Percentiles rank a stretch among this genome's conserved stretches.
Conservation (phyloP, 768 basidiomycete species). For the Boletus rufocinnamomeus region DNA sequence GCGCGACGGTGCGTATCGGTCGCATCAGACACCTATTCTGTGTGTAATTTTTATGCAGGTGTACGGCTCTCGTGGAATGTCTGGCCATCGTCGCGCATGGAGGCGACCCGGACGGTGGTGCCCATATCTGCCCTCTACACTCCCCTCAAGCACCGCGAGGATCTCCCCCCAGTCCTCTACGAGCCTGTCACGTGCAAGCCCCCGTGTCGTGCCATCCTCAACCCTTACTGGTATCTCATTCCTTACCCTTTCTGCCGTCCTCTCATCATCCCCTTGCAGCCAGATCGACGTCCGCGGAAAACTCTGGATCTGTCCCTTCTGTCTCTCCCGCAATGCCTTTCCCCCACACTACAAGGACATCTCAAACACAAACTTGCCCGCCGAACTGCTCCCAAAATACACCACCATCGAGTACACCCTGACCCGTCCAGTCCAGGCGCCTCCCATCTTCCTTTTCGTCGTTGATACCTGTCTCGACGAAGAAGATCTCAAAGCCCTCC, state of each 20-base stretch:
- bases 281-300: constrained; percentile 99
- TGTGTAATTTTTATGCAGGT: constrained; percentile 48
- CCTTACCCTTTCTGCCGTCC: not conserved
- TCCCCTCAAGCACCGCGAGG: constrained; percentile 90
- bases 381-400: constrained; percentile 95
- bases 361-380: constrained; percentile 93
- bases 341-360: constrained; percentile 99
- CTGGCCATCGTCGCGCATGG: constrained; percentile 97
- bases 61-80: constrained; percentile 98
- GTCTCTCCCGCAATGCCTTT: constrained; percentile 94
- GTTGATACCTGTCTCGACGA: constrained; percentile 96
- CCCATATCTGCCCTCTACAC: constrained; percentile 98
- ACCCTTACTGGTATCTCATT: constrained; percentile 85
- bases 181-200: constrained; percentile 99
- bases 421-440: constrained; percentile 83
- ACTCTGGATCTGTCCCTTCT: constrained; percentile 99
- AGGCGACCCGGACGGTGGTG: constrained; percentile 96
- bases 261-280: constrained; percentile 44
- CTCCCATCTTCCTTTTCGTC: constrained; percentile 96
- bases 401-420: constrained; percentile 99
- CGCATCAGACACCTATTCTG: not conserved
- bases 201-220: constrained; percentile 95
- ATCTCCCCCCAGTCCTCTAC: constrained; percentile 94
- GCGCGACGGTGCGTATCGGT: constrained; percentile 71
- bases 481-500: constrained; percentile 92